A percentile compares a stretch with the other conserved stretches of the same genome.
These are phyloP conservation scores for Pestalotiopsis sp. DNA, from an alignment of 2,329 filamentous ascomycete genomes.

Conservation along the genomic window DNA sequence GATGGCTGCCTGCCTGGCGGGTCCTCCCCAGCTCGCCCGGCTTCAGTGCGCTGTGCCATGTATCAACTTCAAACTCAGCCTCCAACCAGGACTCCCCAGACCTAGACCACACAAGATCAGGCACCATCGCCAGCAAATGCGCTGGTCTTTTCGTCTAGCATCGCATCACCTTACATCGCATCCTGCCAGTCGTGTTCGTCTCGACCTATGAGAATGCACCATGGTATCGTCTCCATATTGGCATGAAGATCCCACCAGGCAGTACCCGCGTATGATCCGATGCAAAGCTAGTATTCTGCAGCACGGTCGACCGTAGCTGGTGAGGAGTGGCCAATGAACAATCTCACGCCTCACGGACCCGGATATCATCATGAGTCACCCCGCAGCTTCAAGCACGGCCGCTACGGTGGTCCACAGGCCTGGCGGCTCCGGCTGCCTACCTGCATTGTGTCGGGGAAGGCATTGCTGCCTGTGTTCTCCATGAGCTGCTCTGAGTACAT, in stretches of 20 bases:
- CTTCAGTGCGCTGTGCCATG: background rate
- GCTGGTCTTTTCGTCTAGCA: background rate
- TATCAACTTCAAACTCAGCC: background rate
- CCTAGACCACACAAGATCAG: background rate
- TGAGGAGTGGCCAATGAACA: background rate
- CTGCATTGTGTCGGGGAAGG: background rate
- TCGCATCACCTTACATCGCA: background rate
- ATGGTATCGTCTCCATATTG: background rate
- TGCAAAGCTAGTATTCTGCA: background rate
- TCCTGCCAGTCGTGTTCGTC: background rate
- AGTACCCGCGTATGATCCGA: background rate
- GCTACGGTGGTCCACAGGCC: background rate
- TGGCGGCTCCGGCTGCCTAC: background rate
- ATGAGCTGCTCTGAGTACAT: background rate
- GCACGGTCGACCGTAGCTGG: background rate
- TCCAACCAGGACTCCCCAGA: background rate
- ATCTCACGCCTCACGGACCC: background rate
- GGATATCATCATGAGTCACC: background rate
- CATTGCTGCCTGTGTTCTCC: background rate
- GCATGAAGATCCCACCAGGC: background rate
- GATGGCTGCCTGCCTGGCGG: background rate
- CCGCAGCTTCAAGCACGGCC: background rate
- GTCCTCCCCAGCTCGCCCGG: background rate
- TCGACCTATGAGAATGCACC: background rate
- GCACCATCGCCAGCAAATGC: background rate